Evolutionary conservation across 2,329 filamentous ascomycete genomes (phyloP).

Genomic region (Colletotrichum aenigma): DNA sequence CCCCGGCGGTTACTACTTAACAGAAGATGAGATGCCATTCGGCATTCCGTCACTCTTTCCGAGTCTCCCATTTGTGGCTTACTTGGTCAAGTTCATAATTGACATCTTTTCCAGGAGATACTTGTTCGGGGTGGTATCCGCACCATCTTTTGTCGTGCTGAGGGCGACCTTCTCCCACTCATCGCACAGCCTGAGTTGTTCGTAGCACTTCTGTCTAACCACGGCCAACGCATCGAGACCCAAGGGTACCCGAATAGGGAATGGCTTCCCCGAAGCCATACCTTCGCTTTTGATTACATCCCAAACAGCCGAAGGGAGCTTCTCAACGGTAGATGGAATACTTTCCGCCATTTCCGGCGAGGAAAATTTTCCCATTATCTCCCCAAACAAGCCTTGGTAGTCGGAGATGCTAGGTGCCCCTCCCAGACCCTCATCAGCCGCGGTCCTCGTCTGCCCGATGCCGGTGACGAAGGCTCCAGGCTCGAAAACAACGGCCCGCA

Average conservation of each 20-base stretch:
- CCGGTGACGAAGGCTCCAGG: slow-evolving; percentile 1
- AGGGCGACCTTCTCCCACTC: neutral
- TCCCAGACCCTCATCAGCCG: slow-evolving; percentile 16
- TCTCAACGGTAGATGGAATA: slow-evolving; percentile 30
- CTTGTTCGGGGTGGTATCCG: neutral
- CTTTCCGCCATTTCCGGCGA: slow-evolving; percentile 20
- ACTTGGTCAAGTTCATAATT: neutral
- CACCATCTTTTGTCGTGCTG: neutral
- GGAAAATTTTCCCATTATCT: slow-evolving; percentile 25
- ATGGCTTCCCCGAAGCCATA: slow-evolving; percentile 24
- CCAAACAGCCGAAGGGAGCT: slow-evolving; percentile 25
- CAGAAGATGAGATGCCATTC: neutral
- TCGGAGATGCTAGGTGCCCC: neutral
- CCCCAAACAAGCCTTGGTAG: slow-evolving; percentile 26
- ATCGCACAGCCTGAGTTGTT: slow-evolving; percentile 14
- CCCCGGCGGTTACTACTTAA: neutral
- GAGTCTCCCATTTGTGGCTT: neutral
- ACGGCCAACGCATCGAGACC: slow-evolving; percentile 32
- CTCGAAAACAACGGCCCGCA: neutral
- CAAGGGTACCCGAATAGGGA: slow-evolving; percentile 30
- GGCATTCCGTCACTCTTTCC: neutral
- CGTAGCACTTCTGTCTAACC: slow-evolving; percentile 25
- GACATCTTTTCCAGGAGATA: neutral
- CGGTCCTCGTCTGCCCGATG: slow-evolving; percentile 23
- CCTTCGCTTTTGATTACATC: slow-evolving; percentile 33